Conservation (phyloP, 2,329 filamentous ascomycete species). For the Ophiosphaerella korrae region DNA sequence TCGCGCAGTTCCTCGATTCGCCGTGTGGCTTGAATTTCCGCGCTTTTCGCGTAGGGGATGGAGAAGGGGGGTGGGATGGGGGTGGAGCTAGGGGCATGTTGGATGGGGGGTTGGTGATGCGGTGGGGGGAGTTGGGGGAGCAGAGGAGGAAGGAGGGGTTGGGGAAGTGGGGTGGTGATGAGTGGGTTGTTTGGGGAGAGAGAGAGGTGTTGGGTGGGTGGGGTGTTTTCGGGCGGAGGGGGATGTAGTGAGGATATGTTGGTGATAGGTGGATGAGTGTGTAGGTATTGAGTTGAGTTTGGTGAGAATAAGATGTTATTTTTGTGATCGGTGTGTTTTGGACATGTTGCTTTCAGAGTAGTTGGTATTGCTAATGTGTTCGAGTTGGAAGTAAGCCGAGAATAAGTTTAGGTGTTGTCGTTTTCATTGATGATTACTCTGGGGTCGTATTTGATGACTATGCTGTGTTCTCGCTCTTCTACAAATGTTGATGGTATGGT, state of each 20-base stretch:
- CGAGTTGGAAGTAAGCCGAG: too few relatives aligned
- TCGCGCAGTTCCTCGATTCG: conserved; percentile 76
- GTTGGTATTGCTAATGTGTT: too few relatives aligned
- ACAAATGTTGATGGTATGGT: too few relatives aligned
- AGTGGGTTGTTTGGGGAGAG: conserved; percentile 72
- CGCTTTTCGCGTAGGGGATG: conserved; percentile 68
- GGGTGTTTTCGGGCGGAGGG: conserved; percentile 56
- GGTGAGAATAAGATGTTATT: neutral
- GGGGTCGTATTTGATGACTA: too few relatives aligned
- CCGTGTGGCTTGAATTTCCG: conserved; percentile 82
- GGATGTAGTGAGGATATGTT: neutral
- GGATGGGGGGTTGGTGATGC: conserved; percentile 74
- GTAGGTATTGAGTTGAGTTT: neutral
- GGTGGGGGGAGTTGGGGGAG: conserved; percentile 77
- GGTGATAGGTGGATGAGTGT: neutral
- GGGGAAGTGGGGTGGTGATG: conserved; percentile 70
- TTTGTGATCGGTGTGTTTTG: too few relatives aligned
- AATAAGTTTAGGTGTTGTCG: too few relatives aligned
- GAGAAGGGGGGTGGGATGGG: conserved; percentile 36
- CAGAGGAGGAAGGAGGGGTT: conserved; percentile 75
- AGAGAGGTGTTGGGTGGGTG: conserved; percentile 68
- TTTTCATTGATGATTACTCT: too few relatives aligned
- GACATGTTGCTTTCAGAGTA: too few relatives aligned
- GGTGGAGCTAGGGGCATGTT: conserved; percentile 68
- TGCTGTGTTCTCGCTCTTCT: too few relatives aligned